A percentile compares a stretch with the other conserved stretches of the same genome.
These are phyloP conservation scores for Saturnispora serradocipensis DNA, from an alignment of 805 yeast genomes.

Conservation along the genomic window DNA sequence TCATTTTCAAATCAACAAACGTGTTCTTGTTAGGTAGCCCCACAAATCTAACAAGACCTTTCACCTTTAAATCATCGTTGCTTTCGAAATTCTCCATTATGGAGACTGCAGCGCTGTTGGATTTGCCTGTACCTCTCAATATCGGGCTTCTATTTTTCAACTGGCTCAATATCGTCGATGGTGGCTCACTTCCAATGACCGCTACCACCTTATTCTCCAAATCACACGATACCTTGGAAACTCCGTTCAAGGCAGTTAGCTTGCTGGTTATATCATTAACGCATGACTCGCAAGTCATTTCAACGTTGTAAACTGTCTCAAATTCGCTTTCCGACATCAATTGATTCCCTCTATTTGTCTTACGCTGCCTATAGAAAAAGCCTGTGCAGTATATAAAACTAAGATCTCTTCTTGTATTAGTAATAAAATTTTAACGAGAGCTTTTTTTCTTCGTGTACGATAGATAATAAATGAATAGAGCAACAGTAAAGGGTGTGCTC, in stretches of 20 bases:
- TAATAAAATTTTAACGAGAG: background rate
- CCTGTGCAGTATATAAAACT: background rate
- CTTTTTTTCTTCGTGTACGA: background rate
- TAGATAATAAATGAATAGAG: background rate
- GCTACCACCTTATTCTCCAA: slow-evolving; percentile 51
- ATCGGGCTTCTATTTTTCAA: slow-evolving; percentile 79
- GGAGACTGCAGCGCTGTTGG: slow-evolving; percentile 86
- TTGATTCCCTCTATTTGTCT: background rate
- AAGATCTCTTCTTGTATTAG: background rate
- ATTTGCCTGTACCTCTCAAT: slow-evolving; percentile 81
- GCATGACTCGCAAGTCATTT: slow-evolving; percentile 71
- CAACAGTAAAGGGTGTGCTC: background rate
- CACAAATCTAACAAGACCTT: slow-evolving; percentile 83
- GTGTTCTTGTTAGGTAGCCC: slow-evolving; percentile 43
- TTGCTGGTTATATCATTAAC: slow-evolving; percentile 50
- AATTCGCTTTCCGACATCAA: slow-evolving; percentile 6
- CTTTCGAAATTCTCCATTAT: slow-evolving; percentile 65
- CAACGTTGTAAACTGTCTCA: slow-evolving; percentile 70
- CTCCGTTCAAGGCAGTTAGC: slow-evolving; percentile 40
- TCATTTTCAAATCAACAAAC: slow-evolving; percentile 69
- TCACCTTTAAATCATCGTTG: slow-evolving; percentile 44
- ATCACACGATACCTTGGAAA: slow-evolving; percentile 47
- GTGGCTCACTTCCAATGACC: slow-evolving; percentile 64
- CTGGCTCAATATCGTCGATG: slow-evolving; percentile 63
- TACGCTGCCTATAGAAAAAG: background rate